These are phyloP conservation scores for Diplocarpon rosae DNA, from an alignment of 2,329 filamentous ascomycete genomes.

Conservation along the genomic window DNA sequence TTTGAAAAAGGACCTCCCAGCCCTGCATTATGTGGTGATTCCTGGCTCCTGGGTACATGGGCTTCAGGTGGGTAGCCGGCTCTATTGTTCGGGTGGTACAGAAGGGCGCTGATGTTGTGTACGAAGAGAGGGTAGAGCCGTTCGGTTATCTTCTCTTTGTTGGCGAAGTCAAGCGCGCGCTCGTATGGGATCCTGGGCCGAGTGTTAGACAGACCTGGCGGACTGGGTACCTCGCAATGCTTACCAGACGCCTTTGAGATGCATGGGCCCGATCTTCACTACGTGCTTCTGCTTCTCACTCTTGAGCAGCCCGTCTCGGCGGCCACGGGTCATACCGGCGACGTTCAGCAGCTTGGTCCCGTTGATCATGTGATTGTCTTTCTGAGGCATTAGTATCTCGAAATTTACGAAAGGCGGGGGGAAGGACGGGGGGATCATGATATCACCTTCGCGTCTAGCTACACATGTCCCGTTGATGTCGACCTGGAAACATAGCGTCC, in stretches of 20 bases:
- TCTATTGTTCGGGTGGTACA: slow-evolving; percentile 83
- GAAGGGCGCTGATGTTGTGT: slow-evolving; percentile 84
- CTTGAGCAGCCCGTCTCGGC: slow-evolving; percentile 89
- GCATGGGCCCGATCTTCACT: slow-evolving; percentile 97
- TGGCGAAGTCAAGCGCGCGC: slow-evolving; percentile 88
- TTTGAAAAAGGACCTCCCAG: not conserved
- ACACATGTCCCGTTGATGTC: slow-evolving; percentile 93
- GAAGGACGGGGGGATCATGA: slow-evolving; percentile 24
- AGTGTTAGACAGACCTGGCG: too few relatives aligned
- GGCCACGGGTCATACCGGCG: slow-evolving; percentile 90
- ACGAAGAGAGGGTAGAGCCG: slow-evolving; percentile 89
- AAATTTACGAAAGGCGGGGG: not conserved
- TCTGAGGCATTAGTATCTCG: not conserved
- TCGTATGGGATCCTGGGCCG: slow-evolving; percentile 81
- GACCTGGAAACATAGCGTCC: slow-evolving; percentile 92
- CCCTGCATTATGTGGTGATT: not conserved
- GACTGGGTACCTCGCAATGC: too few relatives aligned
- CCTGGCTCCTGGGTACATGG: slow-evolving; percentile 7
- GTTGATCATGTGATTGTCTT: slow-evolving; percentile 98
- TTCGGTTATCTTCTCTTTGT: slow-evolving; percentile 98
- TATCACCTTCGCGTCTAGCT: slow-evolving; percentile 72
- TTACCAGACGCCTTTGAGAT: slow-evolving; percentile 91
- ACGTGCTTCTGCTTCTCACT: slow-evolving; percentile 94
- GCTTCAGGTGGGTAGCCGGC: slow-evolving; percentile 34
- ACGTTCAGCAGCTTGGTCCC: slow-evolving; percentile 94